phyloP scores from a whole-genome alignment of 805 yeast genomes.

The Nakazawaea ambrosiae region DNA sequence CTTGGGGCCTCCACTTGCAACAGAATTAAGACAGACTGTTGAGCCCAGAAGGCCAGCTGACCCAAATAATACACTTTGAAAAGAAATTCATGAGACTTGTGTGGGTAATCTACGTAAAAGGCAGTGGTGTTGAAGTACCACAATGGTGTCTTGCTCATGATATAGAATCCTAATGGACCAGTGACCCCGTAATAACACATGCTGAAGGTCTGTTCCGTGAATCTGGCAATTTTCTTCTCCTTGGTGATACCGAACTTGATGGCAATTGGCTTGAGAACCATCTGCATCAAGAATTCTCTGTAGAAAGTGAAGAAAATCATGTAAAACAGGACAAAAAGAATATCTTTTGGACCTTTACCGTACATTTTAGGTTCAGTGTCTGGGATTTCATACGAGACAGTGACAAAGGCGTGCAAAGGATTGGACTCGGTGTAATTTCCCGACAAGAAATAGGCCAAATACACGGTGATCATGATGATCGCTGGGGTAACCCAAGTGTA shows the following conservation, averaged over 20 bases:
- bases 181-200: conserved; percentile 71
- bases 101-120: conserved; percentile 80
- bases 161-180: conserved; percentile 84
- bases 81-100: conserved; percentile 56
- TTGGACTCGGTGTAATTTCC: conserved; percentile 54
- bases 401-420: conserved; percentile 54
- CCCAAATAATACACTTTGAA: conserved; percentile 81
- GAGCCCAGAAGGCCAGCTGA: conserved; percentile 98
- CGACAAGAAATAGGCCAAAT: conserved; percentile 42
- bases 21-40: conserved; percentile 78
- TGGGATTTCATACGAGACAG: conserved; percentile 56
- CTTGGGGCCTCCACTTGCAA: conserved; percentile 92
- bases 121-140: conserved; percentile 87
- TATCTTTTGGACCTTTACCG: conserved; percentile 84
- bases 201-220: conserved; percentile 90
- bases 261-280: conserved; percentile 70
- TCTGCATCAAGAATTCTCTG: conserved; percentile 88
- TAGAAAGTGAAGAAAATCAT: conserved; percentile 84
- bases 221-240: conserved; percentile 61
- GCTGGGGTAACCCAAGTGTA: conserved; percentile 72
- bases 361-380: conserved; percentile 53
- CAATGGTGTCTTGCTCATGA: conserved; percentile 76
- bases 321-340: conserved; percentile 70
- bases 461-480: conserved; percentile 34
- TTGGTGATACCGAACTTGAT: conserved; percentile 38